Base-by-base conservation (phyloP, 1,284 basidiomycete genomes). In the Neolentinus lepideus region DNA sequence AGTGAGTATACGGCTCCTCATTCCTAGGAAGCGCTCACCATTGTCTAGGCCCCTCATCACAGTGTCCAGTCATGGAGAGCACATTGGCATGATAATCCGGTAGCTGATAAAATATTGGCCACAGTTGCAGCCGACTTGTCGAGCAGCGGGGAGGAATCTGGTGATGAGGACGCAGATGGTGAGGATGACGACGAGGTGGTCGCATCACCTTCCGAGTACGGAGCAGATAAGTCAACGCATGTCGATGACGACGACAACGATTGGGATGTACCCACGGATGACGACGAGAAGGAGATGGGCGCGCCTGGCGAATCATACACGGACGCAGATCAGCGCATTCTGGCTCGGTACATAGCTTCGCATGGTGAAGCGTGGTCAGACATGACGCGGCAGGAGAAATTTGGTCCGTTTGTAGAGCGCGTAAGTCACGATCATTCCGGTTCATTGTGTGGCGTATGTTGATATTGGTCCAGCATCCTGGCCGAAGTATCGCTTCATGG, bases 321-420 rank as follows among this genome's bases (percentile, higher is more conserved):
- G 14, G 27, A 29, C 21, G 51, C 26, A 3, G 51, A 52, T 16
- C n/a, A n/a, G 27, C 51, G 51, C 14, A 26, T 31, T 12, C 26
- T 52, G 22, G 51, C 51, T 4, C 26, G 51, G 9, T 52, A 33
- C 29, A 52, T 52, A 8, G 51, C 51, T 16, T 50, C 47, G 8
- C 22, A 25, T n/a, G 47, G 27, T 21, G 64, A 76, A 56, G 19
- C 8, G 4, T 86, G 80, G 73, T 63, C 74, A 26, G 61, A 63
- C 33, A 66, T 71, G 59, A 62, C 69, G 38, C n/a, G 59, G 59
- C 1, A 75, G 69, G 55, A 77, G 79, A 35, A 75, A 76, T 61
- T 88, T 83, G 83, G 69, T 1, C 64, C 71, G 12, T 85, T 81
- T 60, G 66, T 70, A 55, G 69, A 73, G 62, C 73, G 72, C 64